Evolutionary conservation across 2,329 filamentous ascomycete species (phyloP), one percentile per base, ranked within the genome.

Genomic region (Triangularia setosa): DNA sequence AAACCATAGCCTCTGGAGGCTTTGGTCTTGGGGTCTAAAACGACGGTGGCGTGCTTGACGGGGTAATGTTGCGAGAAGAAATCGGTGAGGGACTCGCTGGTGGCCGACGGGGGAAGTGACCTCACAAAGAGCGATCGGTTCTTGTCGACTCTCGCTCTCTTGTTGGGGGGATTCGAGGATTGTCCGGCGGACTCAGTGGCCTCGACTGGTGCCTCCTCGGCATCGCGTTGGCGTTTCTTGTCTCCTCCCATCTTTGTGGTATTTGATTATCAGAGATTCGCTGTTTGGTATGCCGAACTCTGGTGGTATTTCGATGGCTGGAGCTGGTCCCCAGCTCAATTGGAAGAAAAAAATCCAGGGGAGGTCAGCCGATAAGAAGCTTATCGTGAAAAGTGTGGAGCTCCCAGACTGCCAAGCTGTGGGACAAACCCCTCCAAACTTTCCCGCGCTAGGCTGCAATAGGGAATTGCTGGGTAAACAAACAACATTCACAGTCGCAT

Each of bases 21-120:
- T 74, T 97, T 97, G 1, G 93, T 96, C 69, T 88, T 83, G 16
- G 90, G 87, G 75, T 99, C 94, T 63, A 90, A 80, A 44, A 99
- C 93, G 4, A 96, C 93, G n/a, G 90, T 91, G 60, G 95, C 94
- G 77, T 98, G 94, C 78, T 97, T 98, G 75, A 99, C 87, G 7
- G 96, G 93, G 72, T 92, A 98, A 65, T 93, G 90, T 75, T 97
- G 87, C 6, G 95, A 98, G 79, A 99, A 99, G 77, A 93, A 90
- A 65, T 92, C 89, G 65, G 93, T 91, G 68, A 99, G 83, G 61
- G 84, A 84, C 73, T 97, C 93, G 74, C 87, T 91, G 33, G 93
- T 98, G 40, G 90, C 89, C 24, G 83, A 85, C 23, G 89, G 79
- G 21, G 93, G 91, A 57, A 99, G 85, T 59, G 91, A 93, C 72